Conservation (phyloP, 345 rosid genomes). For the Pistacia integerrima region DNA sequence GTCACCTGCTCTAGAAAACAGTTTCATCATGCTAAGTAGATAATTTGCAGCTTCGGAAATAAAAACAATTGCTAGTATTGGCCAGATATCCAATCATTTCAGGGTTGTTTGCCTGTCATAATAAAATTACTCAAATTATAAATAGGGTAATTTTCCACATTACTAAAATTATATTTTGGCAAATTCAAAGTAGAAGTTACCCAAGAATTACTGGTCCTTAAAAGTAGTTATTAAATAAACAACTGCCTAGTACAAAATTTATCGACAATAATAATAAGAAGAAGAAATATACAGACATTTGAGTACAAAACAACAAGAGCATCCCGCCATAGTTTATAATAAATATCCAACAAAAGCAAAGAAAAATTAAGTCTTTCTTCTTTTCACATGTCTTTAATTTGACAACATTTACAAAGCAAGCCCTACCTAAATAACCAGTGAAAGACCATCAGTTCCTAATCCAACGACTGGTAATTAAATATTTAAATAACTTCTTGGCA, state of each 20-base stretch:
- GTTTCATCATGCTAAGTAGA: background rate
- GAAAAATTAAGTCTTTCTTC: background rate
- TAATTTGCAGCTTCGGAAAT: background rate
- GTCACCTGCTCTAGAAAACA: background rate
- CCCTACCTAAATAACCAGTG: slow-evolving; percentile 2
- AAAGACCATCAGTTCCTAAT: background rate
- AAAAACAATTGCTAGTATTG: background rate
- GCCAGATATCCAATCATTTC: background rate
- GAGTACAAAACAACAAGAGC: background rate
- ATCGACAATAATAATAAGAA: background rate
- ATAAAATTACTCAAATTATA: background rate
- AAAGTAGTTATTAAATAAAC: background rate
- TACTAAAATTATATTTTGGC: background rate
- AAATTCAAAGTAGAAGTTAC: background rate
- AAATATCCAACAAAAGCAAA: slow-evolving; percentile 4
- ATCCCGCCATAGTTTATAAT: background rate
- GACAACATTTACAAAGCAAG: slow-evolving; percentile 16
- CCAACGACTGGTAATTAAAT: slow-evolving; percentile 25
- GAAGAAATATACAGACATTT: background rate
- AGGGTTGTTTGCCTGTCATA: background rate
- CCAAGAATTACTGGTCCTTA: background rate
- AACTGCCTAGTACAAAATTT: background rate
- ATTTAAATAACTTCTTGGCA: slow-evolving; percentile 15
- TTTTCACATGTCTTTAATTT: background rate
- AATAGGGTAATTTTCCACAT: background rate